Evolutionary conservation across 495 filamentous ascomycete genomes (phyloP), one percentile per base, ranked within the genome.

Genomic region (Daldinia childiae): DNA sequence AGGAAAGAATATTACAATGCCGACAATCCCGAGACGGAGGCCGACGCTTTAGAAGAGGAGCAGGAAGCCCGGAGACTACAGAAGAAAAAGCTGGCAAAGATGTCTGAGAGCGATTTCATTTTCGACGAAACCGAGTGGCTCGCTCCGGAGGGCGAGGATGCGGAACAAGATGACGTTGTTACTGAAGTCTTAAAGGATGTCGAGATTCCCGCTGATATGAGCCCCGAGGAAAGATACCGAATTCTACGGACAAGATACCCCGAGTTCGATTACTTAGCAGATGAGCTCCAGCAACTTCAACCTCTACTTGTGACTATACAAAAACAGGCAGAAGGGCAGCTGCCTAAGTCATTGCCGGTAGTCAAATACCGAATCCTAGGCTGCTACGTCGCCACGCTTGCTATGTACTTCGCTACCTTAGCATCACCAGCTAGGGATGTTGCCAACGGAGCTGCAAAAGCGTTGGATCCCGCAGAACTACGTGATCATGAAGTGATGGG

Each of bases 1-100:
- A 95, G 88, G 75, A 91, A 91, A 66, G 93, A 96, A 66, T 95
- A 98, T 78, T 99, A 99, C 79, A 86, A 97, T 82, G 92, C 92
- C 36, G 93, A 97, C 74, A 85, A 87, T 21, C 96, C 95, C 61
- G 92, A 96, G 78, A 97, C 93, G 6, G 95, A 97, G 78, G 89
- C 89, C 58, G 95, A 97, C 84, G 94, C 95, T 1, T 78, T 95
- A 62, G 94, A 94, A 71, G 95, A 99, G 83, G 96, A 98, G 78
- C 86, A 87, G 6, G 95, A 98, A 75, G 95, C 95, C 26, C 88
- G 88, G 73, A 83, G 94, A 51, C 77, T 98, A 29, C 95, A 98
- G 79, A 87, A 92, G 76, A 98, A 96, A 86, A 94, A 93, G 71
- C 78, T 98, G 52, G 83, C 92, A 72, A 88, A 89, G 65, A 92